Percentiles rank a stretch among this genome's conserved stretches.
Conservation (phyloP, 2,329 filamentous ascomycete genomes). For the Monosporascus sp. region DNA sequence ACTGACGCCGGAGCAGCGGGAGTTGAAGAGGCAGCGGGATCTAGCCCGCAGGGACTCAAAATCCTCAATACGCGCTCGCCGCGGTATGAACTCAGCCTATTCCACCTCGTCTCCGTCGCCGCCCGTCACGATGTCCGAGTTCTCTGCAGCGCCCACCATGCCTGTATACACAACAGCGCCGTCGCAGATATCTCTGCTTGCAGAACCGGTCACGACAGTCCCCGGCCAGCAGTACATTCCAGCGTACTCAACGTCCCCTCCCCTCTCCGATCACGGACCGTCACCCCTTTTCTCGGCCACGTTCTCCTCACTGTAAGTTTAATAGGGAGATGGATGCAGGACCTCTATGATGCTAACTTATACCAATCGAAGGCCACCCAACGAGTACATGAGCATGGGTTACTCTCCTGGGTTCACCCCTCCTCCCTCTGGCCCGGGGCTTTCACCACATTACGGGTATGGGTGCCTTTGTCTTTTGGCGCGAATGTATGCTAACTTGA, state of each 20-base stretch:
- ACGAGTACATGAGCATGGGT: slow-evolving; percentile 40
- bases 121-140: slow-evolving; percentile 37
- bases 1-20: slow-evolving; percentile 55
- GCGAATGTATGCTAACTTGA: slow-evolving; percentile 6
- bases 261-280: slow-evolving; percentile 37
- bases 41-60: slow-evolving; percentile 55
- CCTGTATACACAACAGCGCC: slow-evolving; percentile 48
- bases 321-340: neutral
- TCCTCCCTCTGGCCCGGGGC: slow-evolving; percentile 20
- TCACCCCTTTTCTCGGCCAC: slow-evolving; percentile 22
- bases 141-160: slow-evolving; percentile 35
- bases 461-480: slow-evolving; percentile 9
- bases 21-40: slow-evolving; percentile 56
- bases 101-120: slow-evolving; percentile 30
- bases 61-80: slow-evolving; percentile 42
- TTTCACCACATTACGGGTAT: slow-evolving; percentile 37
- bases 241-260: slow-evolving; percentile 40
- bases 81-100: slow-evolving; percentile 38
- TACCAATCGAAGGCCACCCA: slow-evolving; percentile 15
- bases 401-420: slow-evolving; percentile 33
- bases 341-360: slow-evolving; percentile 16
- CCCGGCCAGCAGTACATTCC: slow-evolving; percentile 39
- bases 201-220: slow-evolving; percentile 42
- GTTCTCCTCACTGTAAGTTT: slow-evolving; percentile 22
- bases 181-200: slow-evolving; percentile 44